Percentiles rank a stretch among this genome's conserved stretches.
These are phyloP conservation scores for Barnettozyma pratensis DNA, from an alignment of 805 yeast genomes.

Conservation along the genomic window DNA sequence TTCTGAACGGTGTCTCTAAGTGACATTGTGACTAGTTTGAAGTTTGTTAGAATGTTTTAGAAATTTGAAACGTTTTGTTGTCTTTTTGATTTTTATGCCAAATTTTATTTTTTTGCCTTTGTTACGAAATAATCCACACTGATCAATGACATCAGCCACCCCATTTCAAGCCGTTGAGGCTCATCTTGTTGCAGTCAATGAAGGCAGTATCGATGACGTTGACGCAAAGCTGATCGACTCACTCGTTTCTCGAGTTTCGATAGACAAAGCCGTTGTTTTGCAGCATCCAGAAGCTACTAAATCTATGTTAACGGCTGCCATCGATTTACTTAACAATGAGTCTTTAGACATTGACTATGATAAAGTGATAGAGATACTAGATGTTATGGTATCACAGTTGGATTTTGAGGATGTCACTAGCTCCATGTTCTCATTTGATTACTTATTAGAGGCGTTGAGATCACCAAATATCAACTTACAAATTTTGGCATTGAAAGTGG, in stretches of 20 bases:
- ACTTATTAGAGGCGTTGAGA: constrained; percentile 17
- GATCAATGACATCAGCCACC: constrained; percentile 1
- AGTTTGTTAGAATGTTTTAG: too few relatives aligned
- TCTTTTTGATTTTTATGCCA: neutral
- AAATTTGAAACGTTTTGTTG: too few relatives aligned
- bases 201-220: neutral
- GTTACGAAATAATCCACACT: too few relatives aligned
- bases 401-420: constrained; percentile 17
- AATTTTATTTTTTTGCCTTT: neutral
- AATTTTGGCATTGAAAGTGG: constrained; percentile 16
- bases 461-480: constrained; percentile 17
- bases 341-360: constrained; percentile 11
- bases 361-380: constrained; percentile 13
- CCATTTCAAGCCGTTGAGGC: constrained; percentile 2
- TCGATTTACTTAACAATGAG: constrained; percentile 5
- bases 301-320: constrained; percentile 1
- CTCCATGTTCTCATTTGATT: constrained; percentile 11
- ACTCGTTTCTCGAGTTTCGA: constrained; percentile 1
- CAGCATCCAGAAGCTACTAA: constrained; percentile 4
- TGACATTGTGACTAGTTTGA: constrained; percentile 1
- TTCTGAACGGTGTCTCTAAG: constrained; percentile 16
- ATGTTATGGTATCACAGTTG: constrained; percentile 9
- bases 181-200: constrained; percentile 1
- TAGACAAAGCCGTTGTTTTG: constrained; percentile 8
- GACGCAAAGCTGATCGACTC: neutral